Evolutionary conservation across 805 yeast genomes (phyloP), one percentile per base, ranked within the genome.

Genomic region (Helenozyma rhizophorensis): DNA sequence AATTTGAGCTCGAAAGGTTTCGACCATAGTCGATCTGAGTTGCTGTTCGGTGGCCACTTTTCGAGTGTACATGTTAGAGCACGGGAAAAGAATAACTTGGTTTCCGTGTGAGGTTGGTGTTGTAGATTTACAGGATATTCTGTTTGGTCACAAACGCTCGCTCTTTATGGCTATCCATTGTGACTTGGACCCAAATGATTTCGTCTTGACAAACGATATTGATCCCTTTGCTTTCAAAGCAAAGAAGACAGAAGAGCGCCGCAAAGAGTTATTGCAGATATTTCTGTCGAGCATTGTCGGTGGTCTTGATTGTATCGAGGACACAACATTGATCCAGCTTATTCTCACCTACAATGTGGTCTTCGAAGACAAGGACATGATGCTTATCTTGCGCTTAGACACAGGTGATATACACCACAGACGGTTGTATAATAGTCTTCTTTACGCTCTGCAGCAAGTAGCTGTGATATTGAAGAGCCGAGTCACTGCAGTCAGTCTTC

Each of bases 101-200:
- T n/a, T n/a, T n/a, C n/a, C n/a, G n/a, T n/a, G n/a, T n/a, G n/a
- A n/a, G n/a, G n/a, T n/a, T n/a, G n/a, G n/a, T n/a, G n/a, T n/a
- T n/a, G n/a, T n/a, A n/a, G n/a, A n/a, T n/a, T n/a, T n/a, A n/a
- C n/a, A n/a, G n/a, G n/a, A n/a, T n/a, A n/a, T n/a, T n/a, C n/a
- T n/a, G n/a, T n/a, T n/a, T n/a, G n/a, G n/a, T n/a, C n/a, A n/a
- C n/a, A n/a, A n/a, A n/a, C n/a, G n/a, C n/a, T n/a, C n/a, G n/a
- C n/a, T n/a, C n/a, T n/a, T n/a, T n/a, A 42, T 41, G 45, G 43
- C 45, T 25, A 27, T 41, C 14, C 8, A 21, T 14, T 39, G 37
- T 35, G 45, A 41, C 35, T 21, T 17, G 14, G 43, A 32, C 12
- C 17, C 27, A 3, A 18, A 32, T 6, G 30, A 28, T 3, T 26